Percentiles rank a stretch among this genome's conserved stretches.
Evolutionary conservation across 441 rosid genomes (phyloP).

Genomic region (Rhodomyrtus psidioides): DNA sequence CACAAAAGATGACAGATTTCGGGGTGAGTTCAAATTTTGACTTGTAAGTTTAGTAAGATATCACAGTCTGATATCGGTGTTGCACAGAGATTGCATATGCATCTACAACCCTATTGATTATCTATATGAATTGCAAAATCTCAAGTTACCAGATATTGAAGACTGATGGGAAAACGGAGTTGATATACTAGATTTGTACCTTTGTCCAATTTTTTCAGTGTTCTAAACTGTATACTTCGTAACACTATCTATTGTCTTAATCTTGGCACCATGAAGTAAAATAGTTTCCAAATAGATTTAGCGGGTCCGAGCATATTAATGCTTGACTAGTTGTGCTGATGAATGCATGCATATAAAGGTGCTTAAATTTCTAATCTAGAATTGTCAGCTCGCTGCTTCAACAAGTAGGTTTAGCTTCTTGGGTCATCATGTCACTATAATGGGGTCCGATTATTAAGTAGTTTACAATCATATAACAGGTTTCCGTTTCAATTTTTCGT

Average conservation of each 20-base stretch:
- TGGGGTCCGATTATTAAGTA: neutral
- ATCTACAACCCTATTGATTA: neutral
- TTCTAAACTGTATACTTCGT: neutral
- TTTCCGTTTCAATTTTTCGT: neutral
- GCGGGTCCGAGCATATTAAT: neutral
- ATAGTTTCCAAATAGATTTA: neutral
- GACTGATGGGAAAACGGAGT: neutral
- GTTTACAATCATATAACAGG: neutral
- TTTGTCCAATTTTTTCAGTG: neutral
- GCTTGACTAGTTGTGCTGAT: neutral
- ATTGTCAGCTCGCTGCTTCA: neutral
- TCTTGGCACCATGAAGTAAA: neutral
- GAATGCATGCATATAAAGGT: neutral
- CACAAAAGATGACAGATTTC: slow-evolving; percentile 47
- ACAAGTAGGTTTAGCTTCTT: neutral
- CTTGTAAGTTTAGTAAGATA: neutral
- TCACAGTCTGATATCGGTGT: neutral
- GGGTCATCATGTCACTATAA: neutral
- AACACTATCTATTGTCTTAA: neutral
- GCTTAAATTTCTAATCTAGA: neutral
- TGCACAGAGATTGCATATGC: neutral
- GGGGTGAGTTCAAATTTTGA: slow-evolving; percentile 27
- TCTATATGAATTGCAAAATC: neutral
- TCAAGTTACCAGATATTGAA: neutral
- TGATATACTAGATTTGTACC: neutral